Conservation (phyloP, 2,329 filamentous ascomycete genomes). For the Cryphonectria radicalis region DNA sequence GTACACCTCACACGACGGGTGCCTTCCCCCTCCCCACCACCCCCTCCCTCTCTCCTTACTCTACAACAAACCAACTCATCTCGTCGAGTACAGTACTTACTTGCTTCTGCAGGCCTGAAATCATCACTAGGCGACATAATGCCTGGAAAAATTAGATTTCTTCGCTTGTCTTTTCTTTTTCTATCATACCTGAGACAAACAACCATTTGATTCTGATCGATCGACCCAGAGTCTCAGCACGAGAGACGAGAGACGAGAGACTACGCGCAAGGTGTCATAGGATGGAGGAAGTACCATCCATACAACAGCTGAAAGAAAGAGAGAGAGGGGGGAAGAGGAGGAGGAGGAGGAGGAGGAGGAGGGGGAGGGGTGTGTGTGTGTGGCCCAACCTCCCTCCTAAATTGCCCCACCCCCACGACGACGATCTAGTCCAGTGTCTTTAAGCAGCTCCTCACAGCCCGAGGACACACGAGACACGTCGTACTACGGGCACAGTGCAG, state of each 20-base stretch:
- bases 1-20: neutral
- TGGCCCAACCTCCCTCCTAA: conserved; percentile 6
- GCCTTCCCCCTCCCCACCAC: neutral
- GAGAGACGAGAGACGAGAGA: neutral
- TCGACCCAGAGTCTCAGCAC: neutral
- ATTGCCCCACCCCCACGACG: conserved; percentile 13
- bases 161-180: too few relatives aligned
- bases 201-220: neutral
- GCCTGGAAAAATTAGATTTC: too few relatives aligned
- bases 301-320: too few relatives aligned
- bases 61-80: neutral
- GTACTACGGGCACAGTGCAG: conserved; percentile 3
- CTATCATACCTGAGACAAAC: too few relatives aligned
- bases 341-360: too few relatives aligned
- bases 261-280: neutral
- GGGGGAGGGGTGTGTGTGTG: neutral
- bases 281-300: neutral
- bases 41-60: neutral
- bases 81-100: neutral
- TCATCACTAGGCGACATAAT: neutral
- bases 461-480: conserved; percentile 17
- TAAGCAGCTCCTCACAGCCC: neutral
- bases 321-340: too few relatives aligned
- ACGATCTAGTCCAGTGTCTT: conserved; percentile 9
- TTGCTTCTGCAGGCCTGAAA: neutral